Evolutionary conservation across 1,284 basidiomycete genomes (phyloP).

Genomic region (Hymenochaete sp.): DNA sequence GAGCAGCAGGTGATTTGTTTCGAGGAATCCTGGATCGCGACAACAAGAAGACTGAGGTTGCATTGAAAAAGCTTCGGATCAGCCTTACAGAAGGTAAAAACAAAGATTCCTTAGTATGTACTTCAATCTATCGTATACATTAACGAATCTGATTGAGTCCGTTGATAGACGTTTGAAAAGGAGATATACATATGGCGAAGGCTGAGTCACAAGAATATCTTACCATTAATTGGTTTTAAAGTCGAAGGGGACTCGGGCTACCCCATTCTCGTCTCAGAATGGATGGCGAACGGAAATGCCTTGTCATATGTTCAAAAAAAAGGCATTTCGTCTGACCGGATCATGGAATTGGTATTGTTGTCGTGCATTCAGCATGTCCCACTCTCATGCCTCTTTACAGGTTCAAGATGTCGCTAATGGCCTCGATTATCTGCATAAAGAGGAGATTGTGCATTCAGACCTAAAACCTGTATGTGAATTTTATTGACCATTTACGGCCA

Average conservation of each 20-base stretch:
- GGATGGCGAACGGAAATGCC: conserved; percentile 6
- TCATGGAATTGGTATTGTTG: not conserved
- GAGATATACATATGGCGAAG: conserved; percentile 45
- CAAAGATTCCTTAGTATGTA: too few species aligned
- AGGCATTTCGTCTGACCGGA: not conserved
- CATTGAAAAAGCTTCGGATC: not conserved
- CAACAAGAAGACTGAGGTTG: not conserved
- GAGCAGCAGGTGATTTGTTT: conserved; percentile 4
- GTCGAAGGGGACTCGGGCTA: conserved; percentile 2
- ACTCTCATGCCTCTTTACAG: too few species aligned
- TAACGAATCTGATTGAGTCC: too few species aligned
- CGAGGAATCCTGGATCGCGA: not conserved
- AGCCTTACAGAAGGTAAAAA: not conserved
- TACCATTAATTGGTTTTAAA: conserved; percentile 40
- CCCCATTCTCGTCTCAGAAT: conserved; percentile 10
- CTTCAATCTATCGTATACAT: too few species aligned
- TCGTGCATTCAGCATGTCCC: too few species aligned
- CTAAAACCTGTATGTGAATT: conserved; percentile 5
- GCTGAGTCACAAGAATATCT: conserved; percentile 44
- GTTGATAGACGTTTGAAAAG: conserved; percentile 37
- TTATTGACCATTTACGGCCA: not conserved
- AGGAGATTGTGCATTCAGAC: conserved; percentile 10
- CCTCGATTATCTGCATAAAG: conserved; percentile 8
- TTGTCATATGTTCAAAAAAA: not conserved
- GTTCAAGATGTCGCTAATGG: conserved; percentile 5